Evolutionary conservation across 306 rosid species (phyloP).

Genomic region (Cotoneaster glaucophyllus): DNA sequence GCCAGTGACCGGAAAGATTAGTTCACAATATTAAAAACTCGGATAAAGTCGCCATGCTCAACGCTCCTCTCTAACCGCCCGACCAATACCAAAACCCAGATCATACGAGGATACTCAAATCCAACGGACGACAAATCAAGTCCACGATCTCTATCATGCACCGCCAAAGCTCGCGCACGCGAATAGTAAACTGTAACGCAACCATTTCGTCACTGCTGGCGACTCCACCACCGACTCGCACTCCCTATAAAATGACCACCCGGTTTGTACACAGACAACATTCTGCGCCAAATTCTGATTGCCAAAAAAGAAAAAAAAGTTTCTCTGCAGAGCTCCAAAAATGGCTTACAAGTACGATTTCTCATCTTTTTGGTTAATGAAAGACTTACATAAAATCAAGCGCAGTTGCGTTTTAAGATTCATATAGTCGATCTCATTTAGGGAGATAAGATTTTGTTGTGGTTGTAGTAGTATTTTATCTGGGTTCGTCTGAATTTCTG

Average conservation of each 20-base stretch:
- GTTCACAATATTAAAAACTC: neutral
- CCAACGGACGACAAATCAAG: neutral
- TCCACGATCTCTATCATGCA: neutral
- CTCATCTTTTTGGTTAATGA: neutral
- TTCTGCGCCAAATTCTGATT: neutral
- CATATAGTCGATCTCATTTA: too few relatives aligned
- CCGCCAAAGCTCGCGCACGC: too few relatives aligned
- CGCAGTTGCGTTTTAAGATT: too few relatives aligned
- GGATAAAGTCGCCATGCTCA: neutral
- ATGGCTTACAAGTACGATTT: conserved; percentile 41
- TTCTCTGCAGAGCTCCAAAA: neutral
- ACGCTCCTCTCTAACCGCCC: neutral
- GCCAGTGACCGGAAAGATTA: neutral
- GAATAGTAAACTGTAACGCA: neutral
- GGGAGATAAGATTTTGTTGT: too few relatives aligned
- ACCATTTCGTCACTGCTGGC: neutral
- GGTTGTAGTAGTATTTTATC: too few relatives aligned
- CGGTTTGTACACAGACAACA: neutral
- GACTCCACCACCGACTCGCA: neutral
- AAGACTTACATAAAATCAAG: too few relatives aligned
- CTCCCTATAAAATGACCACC: neutral
- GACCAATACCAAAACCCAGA: neutral
- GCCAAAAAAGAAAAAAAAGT: neutral
- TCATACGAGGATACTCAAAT: neutral
- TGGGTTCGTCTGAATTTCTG: conserved; percentile 1